Evolutionary conservation across 108 stramenopile genomes (phyloP), one percentile per base, ranked within the genome.

Genomic region (Fragilaria radians): DNA sequence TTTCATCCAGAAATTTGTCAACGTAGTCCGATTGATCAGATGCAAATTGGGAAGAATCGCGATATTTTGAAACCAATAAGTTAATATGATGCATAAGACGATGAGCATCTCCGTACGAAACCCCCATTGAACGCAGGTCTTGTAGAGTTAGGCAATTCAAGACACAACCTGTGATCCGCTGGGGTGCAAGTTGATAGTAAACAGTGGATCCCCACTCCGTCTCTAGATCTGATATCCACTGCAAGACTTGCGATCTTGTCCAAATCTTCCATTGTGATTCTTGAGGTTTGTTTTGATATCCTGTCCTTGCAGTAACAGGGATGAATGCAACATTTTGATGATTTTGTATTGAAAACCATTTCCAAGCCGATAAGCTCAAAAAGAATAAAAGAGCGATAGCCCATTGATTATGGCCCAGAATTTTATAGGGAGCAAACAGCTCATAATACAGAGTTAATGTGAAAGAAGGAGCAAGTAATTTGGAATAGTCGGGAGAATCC

Each of bases 81-180:
- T 51, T 7, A 19, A 51, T 51, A 51, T 51, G n/a, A 25, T 51
- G 5, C 24, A 51, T 21, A 25, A 51, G 50, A 25, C 50, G 24
- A 19, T 21, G 50, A 19, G 50, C 50, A 21, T 19, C 23, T 51
- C 50, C 50, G 7, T 24, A 24, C 7, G 23, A 19, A 24, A 51
- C 24, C 22, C 50, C 50, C 50, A 51, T 25, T 21, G 50, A 51
- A 19, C 50, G 7, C 17, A 51, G 50, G 7, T 51, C 50, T 25
- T 19, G 7, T 24, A 21, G 17, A 7, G 50, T 51, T 7, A 51
- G 7, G 17, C 23, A 5, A 7, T 51, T 25, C 50, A 51, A 51
- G 23, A 51, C 50, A 19, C 17, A 51, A 18, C 50, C 50, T 7
- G 50, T 19, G 24, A 51, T 21, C n/a, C 17, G 17, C 19, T 51